These are phyloP conservation scores for Platanthera guangdongensis DNA, from an alignment of 106 monocot species.

Conservation along the genomic window DNA sequence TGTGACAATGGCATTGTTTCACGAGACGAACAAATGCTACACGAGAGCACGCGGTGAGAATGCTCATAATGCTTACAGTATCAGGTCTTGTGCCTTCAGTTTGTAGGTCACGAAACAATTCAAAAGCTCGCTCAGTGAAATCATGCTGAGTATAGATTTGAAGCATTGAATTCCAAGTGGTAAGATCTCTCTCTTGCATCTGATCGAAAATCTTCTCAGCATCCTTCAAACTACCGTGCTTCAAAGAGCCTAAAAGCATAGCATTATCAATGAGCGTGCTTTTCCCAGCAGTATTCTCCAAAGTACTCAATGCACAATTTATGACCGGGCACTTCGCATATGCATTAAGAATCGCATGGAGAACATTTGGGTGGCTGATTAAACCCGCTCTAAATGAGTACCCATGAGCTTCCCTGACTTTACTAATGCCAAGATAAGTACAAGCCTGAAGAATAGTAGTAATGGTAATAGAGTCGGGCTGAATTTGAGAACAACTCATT, in stretches of 20 bases:
- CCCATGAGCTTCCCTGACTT: conserved; percentile 52
- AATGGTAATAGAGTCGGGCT: conserved; percentile 44
- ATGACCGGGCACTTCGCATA: conserved; percentile 40
- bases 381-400: conserved; percentile 37
- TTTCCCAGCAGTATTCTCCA: conserved; percentile 18
- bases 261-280: conserved; percentile 45
- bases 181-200: conserved; percentile 38
- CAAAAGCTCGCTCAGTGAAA: conserved; percentile 21
- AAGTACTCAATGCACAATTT: conserved; percentile 21
- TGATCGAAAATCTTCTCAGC: conserved; percentile 37
- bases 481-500: conserved; percentile 26
- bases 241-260: conserved; percentile 51
- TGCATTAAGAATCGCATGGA: conserved; percentile 44
- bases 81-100: conserved; percentile 26
- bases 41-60: conserved; percentile 37
- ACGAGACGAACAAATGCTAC: conserved; percentile 32
- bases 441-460: conserved; percentile 43
- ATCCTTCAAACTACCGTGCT: conserved; percentile 31
- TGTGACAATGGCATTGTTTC: conserved; percentile 53
- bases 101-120: conserved; percentile 32
- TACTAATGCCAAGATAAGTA: conserved; percentile 16
- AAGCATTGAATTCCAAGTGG: conserved; percentile 59
- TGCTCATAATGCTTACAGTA: conserved; percentile 36
- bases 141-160: conserved; percentile 38
- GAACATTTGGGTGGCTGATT: conserved; percentile 17